Evolutionary conservation across 202 grass and related monocot species (phyloP), one percentile per base, ranked within the genome.

Genomic region (Zoysia matrella): DNA sequence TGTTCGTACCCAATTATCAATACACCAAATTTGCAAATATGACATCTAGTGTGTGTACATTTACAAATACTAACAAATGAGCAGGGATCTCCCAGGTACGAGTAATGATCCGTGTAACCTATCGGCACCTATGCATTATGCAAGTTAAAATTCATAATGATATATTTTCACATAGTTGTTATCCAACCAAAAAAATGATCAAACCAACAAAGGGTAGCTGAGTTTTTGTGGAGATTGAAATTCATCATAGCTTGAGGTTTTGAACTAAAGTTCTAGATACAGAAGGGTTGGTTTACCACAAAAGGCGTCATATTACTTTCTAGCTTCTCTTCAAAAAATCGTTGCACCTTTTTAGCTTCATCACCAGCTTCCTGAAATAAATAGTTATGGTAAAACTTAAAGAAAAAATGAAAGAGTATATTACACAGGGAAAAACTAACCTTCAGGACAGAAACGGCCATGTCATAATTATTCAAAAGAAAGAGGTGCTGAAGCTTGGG

Each of bases 371-470:
- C 88, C 95, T 98, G 87, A 56, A 65, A 74, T 44, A 64, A 76
- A 67, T 72, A 69, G 7, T 5, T 40, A 41, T 14, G 41, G 4
- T 62, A 77, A 87, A 77, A 10, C 8, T 60, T 71, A 30, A 30
- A 30, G 6, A 6, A 44, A 84, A 45, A 11, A 52, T 2, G 42
- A 52, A 39, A 44, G 52, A 60, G n/a, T 44, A 61, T 40, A 60
- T 10, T 54, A 72, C 11, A 71, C 72, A 53, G 49, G 10, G 53
- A 73, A 3, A 73, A 65, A 79, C 65, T 42, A 80, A 97, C 92
- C 95, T 98, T 94, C 54, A 98, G 73, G 71, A 98, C 76, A 84
- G 92, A 80, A 83, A 98, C 89, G 50, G 85, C 82, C 92, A 98
- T 93, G 80, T 94, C 95, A 88, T 93, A 93, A 82, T 98, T 30